A percentile compares a stretch with the other conserved stretches of the same genome.
These are phyloP conservation scores for Agaricus blazei DNA, from an alignment of 768 basidiomycete genomes.

Conservation along the genomic window DNA sequence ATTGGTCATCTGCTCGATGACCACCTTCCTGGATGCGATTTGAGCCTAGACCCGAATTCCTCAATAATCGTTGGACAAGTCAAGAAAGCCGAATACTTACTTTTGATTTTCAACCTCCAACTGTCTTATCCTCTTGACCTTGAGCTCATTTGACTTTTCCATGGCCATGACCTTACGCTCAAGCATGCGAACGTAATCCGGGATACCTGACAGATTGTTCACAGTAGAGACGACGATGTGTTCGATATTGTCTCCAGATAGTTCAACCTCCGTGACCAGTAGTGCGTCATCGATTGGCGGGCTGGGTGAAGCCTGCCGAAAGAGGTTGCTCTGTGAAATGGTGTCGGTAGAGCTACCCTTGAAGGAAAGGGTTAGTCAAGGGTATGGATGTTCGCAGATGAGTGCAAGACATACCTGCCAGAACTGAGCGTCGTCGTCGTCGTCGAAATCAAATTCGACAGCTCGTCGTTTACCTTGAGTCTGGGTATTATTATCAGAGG, in stretches of 20 bases:
- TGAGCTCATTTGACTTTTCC: slow-evolving; percentile 28
- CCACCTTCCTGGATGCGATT: not conserved
- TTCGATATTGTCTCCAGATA: not conserved
- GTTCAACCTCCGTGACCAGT: not conserved
- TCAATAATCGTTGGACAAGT: not conserved
- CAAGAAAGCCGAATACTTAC: slow-evolving; percentile 13
- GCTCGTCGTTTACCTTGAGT: not conserved
- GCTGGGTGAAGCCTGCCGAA: not conserved
- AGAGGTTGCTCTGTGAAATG: not conserved
- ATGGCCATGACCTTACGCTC: slow-evolving; percentile 33
- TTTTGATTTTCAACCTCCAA: slow-evolving; percentile 22
- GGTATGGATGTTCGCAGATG: not conserved
- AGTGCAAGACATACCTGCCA: not conserved
- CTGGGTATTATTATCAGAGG: not conserved
- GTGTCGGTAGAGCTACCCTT: not conserved
- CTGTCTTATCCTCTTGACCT: slow-evolving; percentile 24
- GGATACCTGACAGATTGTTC: not conserved
- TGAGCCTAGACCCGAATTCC: not conserved
- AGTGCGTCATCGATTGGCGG: not conserved
- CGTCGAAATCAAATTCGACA: not conserved
- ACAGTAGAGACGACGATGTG: not conserved
- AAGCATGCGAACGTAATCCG: slow-evolving; percentile 28
- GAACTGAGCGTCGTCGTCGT: not conserved
- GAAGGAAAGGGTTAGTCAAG: not conserved
- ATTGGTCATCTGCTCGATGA: not conserved